These are phyloP conservation scores for Malassezia obtusa DNA, from an alignment of 1,284 basidiomycete genomes.

Conservation along the genomic window DNA sequence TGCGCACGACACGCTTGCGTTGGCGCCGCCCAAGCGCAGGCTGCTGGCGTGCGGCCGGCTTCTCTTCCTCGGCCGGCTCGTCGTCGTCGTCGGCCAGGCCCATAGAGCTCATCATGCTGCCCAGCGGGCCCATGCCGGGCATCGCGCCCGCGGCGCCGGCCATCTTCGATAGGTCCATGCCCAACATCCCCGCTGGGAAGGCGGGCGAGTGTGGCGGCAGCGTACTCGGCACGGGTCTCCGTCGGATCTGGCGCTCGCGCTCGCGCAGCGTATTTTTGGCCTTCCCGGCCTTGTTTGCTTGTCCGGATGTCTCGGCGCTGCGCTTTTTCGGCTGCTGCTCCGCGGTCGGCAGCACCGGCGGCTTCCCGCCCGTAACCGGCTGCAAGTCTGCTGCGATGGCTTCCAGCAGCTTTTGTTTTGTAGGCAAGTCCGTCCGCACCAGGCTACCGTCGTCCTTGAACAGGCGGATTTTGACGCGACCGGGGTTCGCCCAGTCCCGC, in stretches of 20 bases:
- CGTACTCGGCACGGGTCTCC: constrained; percentile 23
- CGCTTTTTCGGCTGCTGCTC: constrained; percentile 13
- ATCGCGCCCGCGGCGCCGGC: constrained; percentile 28
- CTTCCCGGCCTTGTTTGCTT: constrained; percentile 10
- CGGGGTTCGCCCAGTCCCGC: constrained; percentile 80
- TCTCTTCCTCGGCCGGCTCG: constrained; percentile 24
- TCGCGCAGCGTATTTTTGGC: constrained; percentile 23
- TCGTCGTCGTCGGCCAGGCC: constrained; percentile 40
- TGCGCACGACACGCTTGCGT: constrained; percentile 39
- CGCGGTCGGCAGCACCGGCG: constrained; percentile 23
- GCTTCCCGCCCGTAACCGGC: constrained; percentile 30
- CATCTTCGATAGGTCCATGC: constrained; percentile 35
- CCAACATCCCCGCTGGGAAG: constrained; percentile 33
- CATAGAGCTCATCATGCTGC: constrained; percentile 41
- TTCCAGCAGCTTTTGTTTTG: constrained; percentile 60
- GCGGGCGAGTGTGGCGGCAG: constrained; percentile 41
- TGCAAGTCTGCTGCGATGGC: constrained; percentile 30
- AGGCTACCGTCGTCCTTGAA: constrained; percentile 71
- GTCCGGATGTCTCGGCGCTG: no score
- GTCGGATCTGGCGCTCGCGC: constrained; percentile 21
- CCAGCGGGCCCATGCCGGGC: constrained; percentile 30
- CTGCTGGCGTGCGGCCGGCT: constrained; percentile 24
- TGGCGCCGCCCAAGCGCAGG: constrained; percentile 33
- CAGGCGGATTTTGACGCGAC: constrained; percentile 68
- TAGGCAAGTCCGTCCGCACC: constrained; percentile 61